A percentile compares a stretch with the other conserved stretches of the same genome.
Conservation (phyloP, 805 yeast genomes). For the Yarrowia osloensis region DNA sequence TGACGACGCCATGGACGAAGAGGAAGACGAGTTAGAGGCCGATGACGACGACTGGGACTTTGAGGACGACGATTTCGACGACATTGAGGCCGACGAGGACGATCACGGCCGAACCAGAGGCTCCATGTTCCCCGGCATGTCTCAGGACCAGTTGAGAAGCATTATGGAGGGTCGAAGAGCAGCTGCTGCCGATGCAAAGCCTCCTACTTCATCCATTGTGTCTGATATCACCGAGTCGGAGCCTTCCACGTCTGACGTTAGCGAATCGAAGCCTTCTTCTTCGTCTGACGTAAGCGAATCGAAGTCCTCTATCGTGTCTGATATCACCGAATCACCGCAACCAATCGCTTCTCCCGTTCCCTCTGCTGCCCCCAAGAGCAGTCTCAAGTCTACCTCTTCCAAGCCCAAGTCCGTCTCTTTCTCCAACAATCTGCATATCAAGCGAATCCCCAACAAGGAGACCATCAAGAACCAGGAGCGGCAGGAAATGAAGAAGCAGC, state of each 20-base stretch:
- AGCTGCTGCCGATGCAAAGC: background rate
- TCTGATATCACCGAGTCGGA: background rate
- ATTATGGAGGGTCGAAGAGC: slow-evolving; percentile 19
- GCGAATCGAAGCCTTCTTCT: background rate
- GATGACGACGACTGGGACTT: slow-evolving; percentile 24
- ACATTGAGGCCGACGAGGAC: slow-evolving; percentile 24
- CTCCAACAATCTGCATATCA: slow-evolving; percentile 16
- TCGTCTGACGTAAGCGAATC: too few relatives aligned
- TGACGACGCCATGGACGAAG: slow-evolving; percentile 22
- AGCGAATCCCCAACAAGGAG: slow-evolving; percentile 28
- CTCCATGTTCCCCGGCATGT: slow-evolving; percentile 23
- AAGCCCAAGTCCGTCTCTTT: slow-evolving; percentile 18
- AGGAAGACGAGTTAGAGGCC: slow-evolving; percentile 13
- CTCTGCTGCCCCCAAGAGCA: background rate
- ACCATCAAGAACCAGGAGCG: slow-evolving; percentile 20
- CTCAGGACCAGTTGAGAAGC: background rate
- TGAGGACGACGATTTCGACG: slow-evolving; percentile 21
- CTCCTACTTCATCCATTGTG: background rate
- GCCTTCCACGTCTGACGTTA: background rate
- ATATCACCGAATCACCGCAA: background rate
- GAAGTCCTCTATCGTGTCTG: too few relatives aligned
- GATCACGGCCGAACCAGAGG: slow-evolving; percentile 27
- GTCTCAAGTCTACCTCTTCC: background rate
- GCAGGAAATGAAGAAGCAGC: slow-evolving; percentile 7
- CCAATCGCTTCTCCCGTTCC: background rate